A percentile compares a stretch with the other conserved stretches of the same genome.
Evolutionary conservation across 805 yeast genomes (phyloP).

Genomic region (Lachancea sp.): DNA sequence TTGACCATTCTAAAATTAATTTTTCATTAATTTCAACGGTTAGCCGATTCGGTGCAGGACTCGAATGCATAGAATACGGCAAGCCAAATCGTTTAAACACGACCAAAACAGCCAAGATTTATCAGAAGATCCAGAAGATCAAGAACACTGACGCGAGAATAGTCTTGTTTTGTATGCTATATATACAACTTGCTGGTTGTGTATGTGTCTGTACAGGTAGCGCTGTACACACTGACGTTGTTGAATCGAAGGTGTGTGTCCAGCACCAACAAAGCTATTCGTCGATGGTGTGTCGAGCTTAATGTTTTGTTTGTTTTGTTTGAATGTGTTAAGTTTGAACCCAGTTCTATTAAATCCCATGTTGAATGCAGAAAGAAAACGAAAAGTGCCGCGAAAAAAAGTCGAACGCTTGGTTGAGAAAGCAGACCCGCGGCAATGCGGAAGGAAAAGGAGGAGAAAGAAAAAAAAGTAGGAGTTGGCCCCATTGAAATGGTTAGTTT

Average conservation of each 20-base stretch:
- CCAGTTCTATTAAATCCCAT: constrained; percentile 14
- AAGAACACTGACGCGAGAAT: too few species aligned
- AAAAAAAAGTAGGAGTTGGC: neutral
- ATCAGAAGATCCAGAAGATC: too few species aligned
- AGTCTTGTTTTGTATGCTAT: neutral
- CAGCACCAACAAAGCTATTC: too few species aligned
- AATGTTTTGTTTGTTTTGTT: neutral
- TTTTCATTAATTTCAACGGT: neutral
- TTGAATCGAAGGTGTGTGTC: too few species aligned
- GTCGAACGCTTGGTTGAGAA: constrained; percentile 1
- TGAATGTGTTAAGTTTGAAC: constrained; percentile 1
- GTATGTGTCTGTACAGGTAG: neutral
- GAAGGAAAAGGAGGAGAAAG: neutral
- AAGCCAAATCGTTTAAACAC: too few species aligned
- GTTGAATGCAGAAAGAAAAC: constrained; percentile 20
- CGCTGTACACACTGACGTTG: neutral
- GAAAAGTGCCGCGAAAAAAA: neutral
- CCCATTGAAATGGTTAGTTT: too few species aligned
- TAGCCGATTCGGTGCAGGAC: neutral
- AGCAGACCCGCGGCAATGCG: constrained; percentile 6
- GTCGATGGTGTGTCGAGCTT: constrained; percentile 3
- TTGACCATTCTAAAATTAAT: neutral
- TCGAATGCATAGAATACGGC: neutral
- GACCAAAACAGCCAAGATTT: too few species aligned
- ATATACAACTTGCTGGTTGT: neutral